Evolutionary conservation across 1,284 basidiomycete genomes (phyloP), one percentile per base, ranked within the genome.

Genomic region (Microbotryum saponariae): DNA sequence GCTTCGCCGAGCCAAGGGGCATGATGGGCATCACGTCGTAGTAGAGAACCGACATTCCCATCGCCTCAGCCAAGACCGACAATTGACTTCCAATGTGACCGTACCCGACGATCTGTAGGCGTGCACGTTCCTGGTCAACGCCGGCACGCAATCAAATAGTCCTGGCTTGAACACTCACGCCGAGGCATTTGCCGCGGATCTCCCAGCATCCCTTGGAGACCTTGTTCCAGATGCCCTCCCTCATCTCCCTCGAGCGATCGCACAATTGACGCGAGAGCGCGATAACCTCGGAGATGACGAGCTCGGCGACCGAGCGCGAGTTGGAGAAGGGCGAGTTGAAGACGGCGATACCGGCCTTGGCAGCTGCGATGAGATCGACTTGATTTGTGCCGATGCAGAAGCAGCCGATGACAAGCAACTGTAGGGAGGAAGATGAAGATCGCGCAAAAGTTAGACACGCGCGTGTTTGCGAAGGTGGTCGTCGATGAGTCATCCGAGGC

Each of bases 301-400:
- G 85, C 79, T 99, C 96, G 53, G 96, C 96, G 56, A 99, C 96
- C 0, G 94, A 97, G 67, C 96, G 90, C 49, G 96, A 98, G 79
- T 99, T 99, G 76, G 96, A 94, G 79, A 98, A 99, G 42, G 96
- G 96, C 16, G 94, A 98, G 78, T 99, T 99, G 83, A 99, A 99
- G 59, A 99, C 96, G 46, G 93, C 90, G 69, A 99, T 89, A 70
- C 96, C 96, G 61, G 87, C 85, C 63, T 84, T 84, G 54, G 89
- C 85, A 46, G 94, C 92, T 5, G 88, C 84, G 51, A 77, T 70
- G 56, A 98, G 85, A 76, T 97, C 92, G 72, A 98, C 96, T 77
- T 98, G 96, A 78, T 98, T 98, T 65, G 92, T 67, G 62, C 96
- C 96, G 72, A 99, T 99, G 79, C 96, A 99, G 84, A 99, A 99